Percentiles rank a stretch among this genome's conserved stretches.
These are phyloP conservation scores for Suhomyces vadensis DNA, from an alignment of 805 yeast species.

Conservation along the genomic window DNA sequence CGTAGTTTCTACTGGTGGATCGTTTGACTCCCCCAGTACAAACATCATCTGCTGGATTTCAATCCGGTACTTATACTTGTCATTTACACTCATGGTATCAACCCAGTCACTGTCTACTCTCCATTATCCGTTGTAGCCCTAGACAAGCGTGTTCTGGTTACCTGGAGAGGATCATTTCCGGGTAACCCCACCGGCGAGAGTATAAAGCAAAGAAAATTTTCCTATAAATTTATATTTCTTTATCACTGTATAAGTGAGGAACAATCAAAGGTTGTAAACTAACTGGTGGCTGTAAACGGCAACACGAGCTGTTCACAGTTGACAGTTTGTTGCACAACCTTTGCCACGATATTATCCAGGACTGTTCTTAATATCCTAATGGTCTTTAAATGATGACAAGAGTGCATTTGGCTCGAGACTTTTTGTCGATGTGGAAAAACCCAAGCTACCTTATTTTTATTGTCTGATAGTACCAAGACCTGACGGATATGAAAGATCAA, in stretches of 20 bases:
- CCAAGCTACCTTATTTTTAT: slow-evolving; percentile 89
- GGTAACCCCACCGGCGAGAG: background rate
- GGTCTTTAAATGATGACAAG: slow-evolving; percentile 71
- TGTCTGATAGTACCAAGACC: slow-evolving; percentile 49
- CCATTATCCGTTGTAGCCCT: background rate
- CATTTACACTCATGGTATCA: slow-evolving; percentile 13
- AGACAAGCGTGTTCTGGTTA: background rate
- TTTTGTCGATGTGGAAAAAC: slow-evolving; percentile 96
- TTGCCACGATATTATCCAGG: background rate
- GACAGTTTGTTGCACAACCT: background rate
- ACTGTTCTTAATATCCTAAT: background rate
- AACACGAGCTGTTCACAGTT: background rate
- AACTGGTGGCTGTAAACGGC: background rate
- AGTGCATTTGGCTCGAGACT: slow-evolving; percentile 99
- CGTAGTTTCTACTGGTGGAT: slow-evolving; percentile 90
- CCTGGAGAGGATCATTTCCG: background rate
- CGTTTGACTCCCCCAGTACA: slow-evolving; percentile 92
- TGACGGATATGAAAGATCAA: background rate
- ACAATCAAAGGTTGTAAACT: background rate
- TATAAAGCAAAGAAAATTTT: background rate
- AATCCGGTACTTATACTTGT: slow-evolving; percentile 73
- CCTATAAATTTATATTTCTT: background rate
- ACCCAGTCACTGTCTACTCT: background rate
- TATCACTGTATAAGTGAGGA: background rate
- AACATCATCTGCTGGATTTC: slow-evolving; percentile 99